A percentile compares a stretch with the other conserved stretches of the same genome.
phyloP scores from a whole-genome alignment of 257 asterid genomes.

The Solanum okadae region DNA sequence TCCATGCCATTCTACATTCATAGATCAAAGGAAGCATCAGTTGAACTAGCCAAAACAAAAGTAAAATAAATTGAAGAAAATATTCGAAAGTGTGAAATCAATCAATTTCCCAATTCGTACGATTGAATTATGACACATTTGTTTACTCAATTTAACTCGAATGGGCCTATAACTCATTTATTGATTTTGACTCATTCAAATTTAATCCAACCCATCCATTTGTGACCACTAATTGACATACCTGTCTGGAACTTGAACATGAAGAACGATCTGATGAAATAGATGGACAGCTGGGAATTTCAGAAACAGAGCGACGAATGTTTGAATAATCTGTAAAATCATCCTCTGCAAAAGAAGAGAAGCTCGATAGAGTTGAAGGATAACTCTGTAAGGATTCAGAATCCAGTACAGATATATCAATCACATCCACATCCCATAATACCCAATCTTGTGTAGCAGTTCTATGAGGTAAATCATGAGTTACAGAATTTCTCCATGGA shows the following conservation, averaged over 20 bases:
- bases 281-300: slow-evolving; percentile 15
- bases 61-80: not conserved
- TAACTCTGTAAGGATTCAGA: slow-evolving; percentile 25
- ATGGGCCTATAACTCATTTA: not conserved
- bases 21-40: not conserved
- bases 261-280: slow-evolving; percentile 13
- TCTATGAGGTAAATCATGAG: slow-evolving; percentile 53
- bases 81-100: not conserved
- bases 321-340: not conserved
- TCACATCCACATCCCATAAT: slow-evolving; percentile 52
- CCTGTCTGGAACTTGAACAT: slow-evolving; percentile 2
- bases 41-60: not conserved
- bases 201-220: not conserved
- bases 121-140: not conserved
- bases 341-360: slow-evolving; percentile 7
- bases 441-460: slow-evolving; percentile 66
- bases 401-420: slow-evolving; percentile 6
- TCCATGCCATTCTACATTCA: slow-evolving; percentile 14
- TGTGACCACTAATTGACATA: slow-evolving; percentile 2
- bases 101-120: not conserved
- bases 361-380: slow-evolving; percentile 16
- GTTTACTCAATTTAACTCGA: not conserved
- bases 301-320: not conserved
- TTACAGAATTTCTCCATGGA: slow-evolving; percentile 61
- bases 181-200: not conserved